Conservation (phyloP, 225 moss, liverwort and hornwort species). For the Straminergon stramineum region DNA sequence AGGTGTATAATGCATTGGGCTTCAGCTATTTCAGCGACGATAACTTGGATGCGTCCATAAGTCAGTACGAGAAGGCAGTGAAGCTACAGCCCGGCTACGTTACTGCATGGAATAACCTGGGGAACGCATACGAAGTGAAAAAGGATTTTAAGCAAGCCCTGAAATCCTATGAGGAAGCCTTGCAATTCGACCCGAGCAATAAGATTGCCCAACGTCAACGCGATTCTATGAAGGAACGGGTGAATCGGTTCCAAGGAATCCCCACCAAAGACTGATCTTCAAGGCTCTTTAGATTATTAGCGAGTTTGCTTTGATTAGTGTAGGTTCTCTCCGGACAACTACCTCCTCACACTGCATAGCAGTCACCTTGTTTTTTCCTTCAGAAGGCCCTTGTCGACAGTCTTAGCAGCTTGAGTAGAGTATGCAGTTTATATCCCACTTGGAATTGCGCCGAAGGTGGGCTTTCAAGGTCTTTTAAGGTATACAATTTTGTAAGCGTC, state of each 20-base stretch:
- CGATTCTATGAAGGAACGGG: constrained; percentile 56
- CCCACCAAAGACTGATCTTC: constrained; percentile 26
- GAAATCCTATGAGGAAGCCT: constrained; percentile 72
- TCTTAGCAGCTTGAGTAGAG: neutral
- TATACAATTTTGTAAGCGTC: constrained; percentile 27
- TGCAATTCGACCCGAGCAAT: constrained; percentile 90
- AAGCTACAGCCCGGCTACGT: constrained; percentile 89
- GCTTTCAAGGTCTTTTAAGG: neutral
- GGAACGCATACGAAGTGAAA: constrained; percentile 70
- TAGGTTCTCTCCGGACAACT: neutral
- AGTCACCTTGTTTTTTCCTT: neutral
- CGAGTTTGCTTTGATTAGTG: neutral
- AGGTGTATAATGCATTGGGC: constrained; percentile 94
- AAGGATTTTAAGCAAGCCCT: constrained; percentile 63
- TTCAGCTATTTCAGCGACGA: constrained; percentile 78
- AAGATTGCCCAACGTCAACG: constrained; percentile 68
- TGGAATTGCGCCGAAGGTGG: neutral
- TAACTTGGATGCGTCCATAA: constrained; percentile 55
- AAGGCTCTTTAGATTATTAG: neutral
- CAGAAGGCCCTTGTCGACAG: neutral
- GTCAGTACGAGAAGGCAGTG: constrained; percentile 78
- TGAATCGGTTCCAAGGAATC: constrained; percentile 73
- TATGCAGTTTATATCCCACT: neutral
- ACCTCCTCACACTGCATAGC: neutral
- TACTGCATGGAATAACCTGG: constrained; percentile 95